Base-by-base conservation (phyloP, 805 yeast genomes). In the Maudiozyma turicensis region DNA sequence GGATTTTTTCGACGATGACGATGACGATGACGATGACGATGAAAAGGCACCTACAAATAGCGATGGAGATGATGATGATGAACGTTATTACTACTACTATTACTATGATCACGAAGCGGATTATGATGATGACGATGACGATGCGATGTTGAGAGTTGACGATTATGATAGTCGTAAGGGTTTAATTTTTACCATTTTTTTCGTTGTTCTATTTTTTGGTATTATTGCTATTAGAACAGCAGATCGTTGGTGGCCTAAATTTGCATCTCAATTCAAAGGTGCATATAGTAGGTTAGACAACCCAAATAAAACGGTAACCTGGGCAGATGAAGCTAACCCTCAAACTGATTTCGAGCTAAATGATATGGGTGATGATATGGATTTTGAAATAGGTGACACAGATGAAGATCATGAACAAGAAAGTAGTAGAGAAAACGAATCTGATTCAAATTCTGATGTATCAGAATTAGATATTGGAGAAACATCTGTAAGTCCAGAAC, bases 1-100 rank as follows among this genome's bases (percentile, higher is more conserved):
- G 3, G 78, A 68, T 28, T 78, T 69, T 8, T 77, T 69, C 14
- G 79, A 73, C 3, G 77, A 70, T 8, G 71, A 14, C 8, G 41
- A 44, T 33, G 46, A 53, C 11, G 42, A 53, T 14, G 40, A 44
- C n/a, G 37, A 42, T 6, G 30, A 29, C 5, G 40, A 39, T 8
- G 39, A 41, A 10, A 26, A 33, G 7, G 38, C 46, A 15, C 35
- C 47, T 30, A 29, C 30, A 28, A 34, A 43, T 20, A 31, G 43
- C 9, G 39, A 47, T 37, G 35, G 29, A 14, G 45, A 26, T 13
- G 30, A 44, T 15, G 50, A 50, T 28, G 45, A 37, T 29, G 45
- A 47, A 11, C 28, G 30, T 15, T 20, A 39, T 13, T 26, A 39
- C 13, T 39, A 39, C 41, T 20, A 20, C 41, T 40, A 40, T 32